Evolutionary conservation across 106 monocot species (phyloP).

Genomic region (Acanthochlamys bracteata): DNA sequence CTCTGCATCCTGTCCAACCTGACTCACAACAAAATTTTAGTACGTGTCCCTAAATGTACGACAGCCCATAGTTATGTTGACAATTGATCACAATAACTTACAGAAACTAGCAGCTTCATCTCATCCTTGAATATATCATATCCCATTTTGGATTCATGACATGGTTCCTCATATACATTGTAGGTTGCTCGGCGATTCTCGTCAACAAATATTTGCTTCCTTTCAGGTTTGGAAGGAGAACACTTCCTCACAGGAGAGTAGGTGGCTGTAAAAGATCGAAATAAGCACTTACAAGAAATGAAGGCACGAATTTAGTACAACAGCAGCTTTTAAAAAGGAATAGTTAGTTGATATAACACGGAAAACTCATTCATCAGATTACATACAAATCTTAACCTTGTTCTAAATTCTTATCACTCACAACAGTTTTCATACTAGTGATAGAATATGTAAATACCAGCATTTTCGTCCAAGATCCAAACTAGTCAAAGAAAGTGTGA

Average conservation of each 20-base stretch:
- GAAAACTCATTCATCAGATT: too few relatives aligned
- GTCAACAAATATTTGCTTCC: constrained; percentile 33
- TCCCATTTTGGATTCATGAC: constrained; percentile 17
- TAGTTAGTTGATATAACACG: too few relatives aligned
- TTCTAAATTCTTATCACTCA: too few relatives aligned
- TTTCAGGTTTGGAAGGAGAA: constrained; percentile 30
- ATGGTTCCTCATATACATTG: constrained; percentile 18
- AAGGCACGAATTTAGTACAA: too few relatives aligned
- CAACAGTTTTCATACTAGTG: too few relatives aligned
- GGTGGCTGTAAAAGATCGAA: constrained; percentile 22
- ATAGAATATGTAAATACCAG: too few relatives aligned
- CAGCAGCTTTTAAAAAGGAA: too few relatives aligned
- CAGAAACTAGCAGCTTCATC: constrained; percentile 44
- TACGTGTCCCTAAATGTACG: background rate
- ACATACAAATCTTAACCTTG: too few relatives aligned
- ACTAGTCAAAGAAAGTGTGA: too few relatives aligned
- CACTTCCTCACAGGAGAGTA: background rate
- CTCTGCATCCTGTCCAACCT: constrained; percentile 58
- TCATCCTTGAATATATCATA: constrained; percentile 33
- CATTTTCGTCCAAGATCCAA: too few relatives aligned
- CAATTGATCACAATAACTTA: constrained; percentile 27
- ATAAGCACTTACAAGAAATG: constrained; percentile 6
- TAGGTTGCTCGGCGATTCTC: constrained; percentile 75
- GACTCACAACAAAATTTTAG: constrained; percentile 15
- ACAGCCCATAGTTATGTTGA: too few relatives aligned